phyloP scores from a whole-genome alignment of 2,329 filamentous ascomycete genomes.

The Verticillium tricorpus region DNA sequence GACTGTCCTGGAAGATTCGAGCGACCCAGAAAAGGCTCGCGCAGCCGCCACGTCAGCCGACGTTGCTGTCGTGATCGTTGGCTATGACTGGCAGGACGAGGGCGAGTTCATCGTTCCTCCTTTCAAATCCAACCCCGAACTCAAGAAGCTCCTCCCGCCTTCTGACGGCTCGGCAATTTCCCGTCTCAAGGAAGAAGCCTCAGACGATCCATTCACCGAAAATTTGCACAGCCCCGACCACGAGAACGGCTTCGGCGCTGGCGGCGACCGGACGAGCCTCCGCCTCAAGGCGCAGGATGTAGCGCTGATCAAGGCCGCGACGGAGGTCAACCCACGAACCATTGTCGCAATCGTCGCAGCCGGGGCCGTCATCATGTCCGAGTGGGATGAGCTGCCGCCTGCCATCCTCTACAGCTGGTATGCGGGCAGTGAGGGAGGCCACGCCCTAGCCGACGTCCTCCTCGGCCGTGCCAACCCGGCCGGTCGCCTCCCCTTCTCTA shows the following conservation, averaged over 20 bases:
- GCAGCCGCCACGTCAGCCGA: constrained; percentile 3
- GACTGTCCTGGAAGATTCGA: constrained; percentile 8
- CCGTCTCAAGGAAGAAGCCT: not conserved
- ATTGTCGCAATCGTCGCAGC: constrained; percentile 12
- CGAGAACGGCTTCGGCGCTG: constrained; percentile 10
- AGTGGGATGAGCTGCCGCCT: constrained; percentile 11
- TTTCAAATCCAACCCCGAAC: constrained; percentile 4
- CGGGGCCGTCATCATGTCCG: constrained; percentile 15
- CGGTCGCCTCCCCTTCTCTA: constrained; percentile 14
- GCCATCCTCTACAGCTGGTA: constrained; percentile 16
- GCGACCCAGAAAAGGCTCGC: not conserved
- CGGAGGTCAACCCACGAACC: constrained; percentile 5
- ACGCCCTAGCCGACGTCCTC: constrained; percentile 13
- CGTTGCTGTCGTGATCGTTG: constrained; percentile 13
- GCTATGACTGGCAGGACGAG: constrained; percentile 14
- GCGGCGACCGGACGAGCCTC: constrained; percentile 14
- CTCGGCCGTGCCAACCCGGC: constrained; percentile 5
- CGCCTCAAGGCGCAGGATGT: constrained; percentile 11
- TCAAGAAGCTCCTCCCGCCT: constrained; percentile 6
- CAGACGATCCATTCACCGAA: constrained; percentile 1
- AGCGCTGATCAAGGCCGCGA: constrained; percentile 11
- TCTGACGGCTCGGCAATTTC: not conserved
- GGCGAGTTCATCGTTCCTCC: constrained; percentile 14
- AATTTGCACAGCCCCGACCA: not conserved
- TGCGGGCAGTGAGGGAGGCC: constrained; percentile 13